phyloP scores from a whole-genome alignment of 306 rosid species.

The Mimosa pudica region DNA sequence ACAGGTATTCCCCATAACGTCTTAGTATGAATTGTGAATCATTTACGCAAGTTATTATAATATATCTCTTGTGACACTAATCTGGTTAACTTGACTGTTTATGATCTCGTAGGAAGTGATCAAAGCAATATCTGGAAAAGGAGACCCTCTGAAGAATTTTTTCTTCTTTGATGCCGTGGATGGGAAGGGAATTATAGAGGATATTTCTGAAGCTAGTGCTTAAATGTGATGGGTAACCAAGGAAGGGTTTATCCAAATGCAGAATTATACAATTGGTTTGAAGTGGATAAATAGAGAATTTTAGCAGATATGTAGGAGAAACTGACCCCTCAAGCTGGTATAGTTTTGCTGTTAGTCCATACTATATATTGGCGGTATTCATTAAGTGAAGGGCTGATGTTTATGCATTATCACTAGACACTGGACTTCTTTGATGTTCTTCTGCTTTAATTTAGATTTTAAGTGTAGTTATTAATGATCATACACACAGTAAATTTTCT shows the following conservation, averaged over 20 bases:
- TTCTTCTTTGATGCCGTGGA: slow-evolving; percentile 85
- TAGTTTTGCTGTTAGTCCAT: neutral
- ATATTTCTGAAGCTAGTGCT: slow-evolving; percentile 48
- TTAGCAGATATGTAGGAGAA: slow-evolving; percentile 10
- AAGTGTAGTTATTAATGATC: neutral
- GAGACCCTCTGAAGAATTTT: slow-evolving; percentile 80
- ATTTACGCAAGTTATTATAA: neutral
- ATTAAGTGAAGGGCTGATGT: slow-evolving; percentile 2
- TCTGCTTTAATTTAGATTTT: neutral
- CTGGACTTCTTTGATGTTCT: neutral
- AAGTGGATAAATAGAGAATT: neutral
- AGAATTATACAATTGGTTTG: neutral
- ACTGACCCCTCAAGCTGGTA: slow-evolving; percentile 27
- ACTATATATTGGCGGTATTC: neutral
- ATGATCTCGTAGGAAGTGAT: slow-evolving; percentile 75
- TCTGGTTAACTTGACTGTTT: slow-evolving; percentile 8
- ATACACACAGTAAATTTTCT: neutral
- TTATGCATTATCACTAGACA: neutral
- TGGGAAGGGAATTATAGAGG: slow-evolving; percentile 88
- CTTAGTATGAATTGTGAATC: neutral
- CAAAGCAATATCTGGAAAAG: slow-evolving; percentile 91
- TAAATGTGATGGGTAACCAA: slow-evolving; percentile 29
- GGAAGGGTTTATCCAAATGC: neutral
- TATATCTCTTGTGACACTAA: neutral
- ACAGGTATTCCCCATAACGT: slow-evolving; percentile 57